phyloP scores from a whole-genome alignment of 2,329 filamentous ascomycete species.

The Parastagonospora avenae region DNA sequence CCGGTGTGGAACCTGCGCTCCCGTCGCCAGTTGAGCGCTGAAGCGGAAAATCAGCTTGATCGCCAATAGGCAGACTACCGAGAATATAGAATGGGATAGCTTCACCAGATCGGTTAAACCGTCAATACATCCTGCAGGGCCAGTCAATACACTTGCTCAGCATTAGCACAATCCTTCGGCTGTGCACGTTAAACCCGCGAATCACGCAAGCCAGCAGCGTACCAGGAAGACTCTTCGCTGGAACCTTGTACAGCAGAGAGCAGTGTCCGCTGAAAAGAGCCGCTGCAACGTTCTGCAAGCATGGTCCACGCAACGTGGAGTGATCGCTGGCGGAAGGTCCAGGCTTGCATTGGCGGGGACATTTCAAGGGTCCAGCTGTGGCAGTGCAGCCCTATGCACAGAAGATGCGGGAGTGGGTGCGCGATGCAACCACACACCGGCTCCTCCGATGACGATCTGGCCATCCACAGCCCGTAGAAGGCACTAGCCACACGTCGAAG shows the following conservation, averaged over 20 bases:
- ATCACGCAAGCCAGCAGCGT: constrained; percentile 1
- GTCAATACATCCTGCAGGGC: constrained; percentile 10
- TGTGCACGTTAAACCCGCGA: neutral
- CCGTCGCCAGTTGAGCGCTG: constrained; percentile 6
- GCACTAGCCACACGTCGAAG: constrained; percentile 30
- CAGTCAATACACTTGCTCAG: constrained; percentile 5
- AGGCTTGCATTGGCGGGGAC: constrained; percentile 8
- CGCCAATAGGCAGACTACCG: constrained; percentile 11
- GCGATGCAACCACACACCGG: constrained; percentile 13
- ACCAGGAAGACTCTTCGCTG: constrained; percentile 18
- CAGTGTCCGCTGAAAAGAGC: constrained; percentile 9
- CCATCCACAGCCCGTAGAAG: constrained; percentile 6
- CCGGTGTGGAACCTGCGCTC: constrained; percentile 6
- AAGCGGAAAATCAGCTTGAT: constrained; percentile 12
- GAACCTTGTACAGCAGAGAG: neutral
- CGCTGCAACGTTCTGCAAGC: constrained; percentile 14
- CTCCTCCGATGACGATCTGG: constrained; percentile 20
- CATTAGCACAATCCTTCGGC: constrained; percentile 1
- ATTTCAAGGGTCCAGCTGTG: constrained; percentile 22
- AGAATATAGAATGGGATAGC: constrained; percentile 3
- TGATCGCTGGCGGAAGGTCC: constrained; percentile 1
- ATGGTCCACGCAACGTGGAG: constrained; percentile 12
- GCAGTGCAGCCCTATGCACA: constrained; percentile 28
- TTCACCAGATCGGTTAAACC: neutral
- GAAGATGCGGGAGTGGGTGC: neutral